Evolutionary conservation across 108 stramenopile genomes (phyloP).

Genomic region (Skeletonema grethae): DNA sequence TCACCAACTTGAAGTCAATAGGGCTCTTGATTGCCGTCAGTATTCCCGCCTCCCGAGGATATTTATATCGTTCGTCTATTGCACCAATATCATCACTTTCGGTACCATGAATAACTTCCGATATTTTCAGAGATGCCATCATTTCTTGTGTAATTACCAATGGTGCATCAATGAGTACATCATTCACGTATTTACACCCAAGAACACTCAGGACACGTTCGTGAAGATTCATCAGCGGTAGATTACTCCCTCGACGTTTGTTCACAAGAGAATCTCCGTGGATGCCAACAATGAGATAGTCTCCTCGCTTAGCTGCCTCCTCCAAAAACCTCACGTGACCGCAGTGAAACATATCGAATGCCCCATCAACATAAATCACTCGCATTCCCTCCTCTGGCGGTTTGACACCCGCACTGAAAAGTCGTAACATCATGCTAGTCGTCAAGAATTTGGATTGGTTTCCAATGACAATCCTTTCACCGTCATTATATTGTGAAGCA

Average conservation of each 20-base stretch:
- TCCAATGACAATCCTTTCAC: conserved; percentile 37
- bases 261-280: conserved; percentile 95
- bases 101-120: conserved; percentile 72
- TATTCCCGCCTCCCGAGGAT: conserved; percentile 65
- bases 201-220: conserved; percentile 95
- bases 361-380: conserved; percentile 97
- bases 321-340: conserved; percentile 94
- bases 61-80: conserved; percentile 57
- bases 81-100: conserved; percentile 49
- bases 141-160: conserved; percentile 89
- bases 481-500: conserved; percentile 19
- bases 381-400: conserved; percentile 83
- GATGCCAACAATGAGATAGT: conserved; percentile 98
- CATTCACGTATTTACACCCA: conserved; percentile 92
- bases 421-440: conserved; percentile 87
- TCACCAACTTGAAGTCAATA: conserved; percentile 62
- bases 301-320: conserved; percentile 81
- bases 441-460: conserved; percentile 91
- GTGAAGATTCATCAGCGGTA: conserved; percentile 95
- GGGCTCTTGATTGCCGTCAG: conserved; percentile 57
- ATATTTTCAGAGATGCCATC: conserved; percentile 81
- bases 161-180: conserved; percentile 98
- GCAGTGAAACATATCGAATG: conserved; percentile 99
- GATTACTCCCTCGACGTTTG: conserved; percentile 73
- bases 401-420: conserved; percentile 89